Conservation (phyloP, 495 filamentous ascomycete species). For the Penicillium simplicissimum region DNA sequence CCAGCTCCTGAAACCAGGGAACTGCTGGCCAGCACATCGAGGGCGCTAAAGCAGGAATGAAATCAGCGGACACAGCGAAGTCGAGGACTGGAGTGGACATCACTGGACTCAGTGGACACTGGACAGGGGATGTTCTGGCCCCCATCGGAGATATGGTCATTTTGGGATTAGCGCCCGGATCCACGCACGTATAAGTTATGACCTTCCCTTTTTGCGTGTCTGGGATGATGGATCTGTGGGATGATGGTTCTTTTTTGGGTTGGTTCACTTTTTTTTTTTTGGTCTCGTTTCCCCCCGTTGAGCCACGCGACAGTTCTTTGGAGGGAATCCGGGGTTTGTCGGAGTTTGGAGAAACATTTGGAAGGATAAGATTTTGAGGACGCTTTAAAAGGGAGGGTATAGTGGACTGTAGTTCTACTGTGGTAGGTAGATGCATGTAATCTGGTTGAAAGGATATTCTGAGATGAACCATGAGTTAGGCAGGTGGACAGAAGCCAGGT, state of each 20-base stretch:
- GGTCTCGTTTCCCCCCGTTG: not conserved
- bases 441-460: not conserved
- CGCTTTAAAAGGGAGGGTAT: not conserved
- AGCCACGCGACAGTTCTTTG: slow-evolving; percentile 11
- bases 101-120: not conserved
- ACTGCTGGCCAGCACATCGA: slow-evolving; percentile 7
- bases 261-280: not conserved
- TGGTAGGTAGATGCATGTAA: not conserved
- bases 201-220: slow-evolving; percentile 25
- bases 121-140: slow-evolving; percentile 7
- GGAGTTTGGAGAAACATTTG: not conserved
- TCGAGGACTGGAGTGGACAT: no score
- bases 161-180: slow-evolving; percentile 18
- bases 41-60: slow-evolving; percentile 4
- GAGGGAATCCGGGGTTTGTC: slow-evolving; percentile 9
- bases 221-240: not conserved
- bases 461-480: not conserved
- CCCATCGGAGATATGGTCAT: slow-evolving; percentile 20
- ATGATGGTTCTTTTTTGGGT: no score
- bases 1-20: not conserved
- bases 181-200: slow-evolving; percentile 10
- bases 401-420: no score
- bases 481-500: no score
- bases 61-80: not conserved
- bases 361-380: not conserved